Base-by-base conservation (phyloP, 768 basidiomycete species). In the Pisolithus orientalis region DNA sequence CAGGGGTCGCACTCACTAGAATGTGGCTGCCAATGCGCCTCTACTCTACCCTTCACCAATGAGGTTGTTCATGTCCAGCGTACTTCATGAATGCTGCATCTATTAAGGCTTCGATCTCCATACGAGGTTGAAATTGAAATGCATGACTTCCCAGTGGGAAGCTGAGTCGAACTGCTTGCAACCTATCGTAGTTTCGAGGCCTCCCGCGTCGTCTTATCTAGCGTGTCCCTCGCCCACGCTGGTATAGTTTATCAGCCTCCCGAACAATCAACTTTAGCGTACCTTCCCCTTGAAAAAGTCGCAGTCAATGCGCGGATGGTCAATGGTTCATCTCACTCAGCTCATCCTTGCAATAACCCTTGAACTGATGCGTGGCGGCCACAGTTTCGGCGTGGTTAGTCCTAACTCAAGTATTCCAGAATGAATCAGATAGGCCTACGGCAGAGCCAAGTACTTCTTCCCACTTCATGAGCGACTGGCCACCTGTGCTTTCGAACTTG, bases 391-490 rank as follows among this genome's bases (percentile, higher is more conserved):
- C 76, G 1, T 67, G 70, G 14, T 68, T 78, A 0, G 65, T 71
- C 2, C 57, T 80, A 38, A 53, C 56, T 1, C 78, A 79, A 49
- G 63, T 61, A 0, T 80, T 72, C 60, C 60, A 49, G 14, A 80
- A 80, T 53, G 56, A 68, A 0, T 65, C 67, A 3, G 60, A 64
- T 8, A 55, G 53, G 34, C 59, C 71, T 1, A 80, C 79, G 61
- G 64, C 39, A 67, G 74, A 44, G 79, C 77, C 27, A 72, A 77
- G 31, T 85, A 83, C 61, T 69, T 74, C 38, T 84, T 85, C 55
- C 82, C 83, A 8, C 72, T 84, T 5, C 84, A 83, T 0, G 77
- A 74, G 1, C 70, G 68, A 29, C 77, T 76, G 0, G 80, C 80
- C 0, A 71, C 83, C 7, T 83, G 80, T 53, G 74, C 73, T 0